Evolutionary conservation across 2,329 filamentous ascomycete species (phyloP).

Genomic region (Aureobasidium sp.): DNA sequence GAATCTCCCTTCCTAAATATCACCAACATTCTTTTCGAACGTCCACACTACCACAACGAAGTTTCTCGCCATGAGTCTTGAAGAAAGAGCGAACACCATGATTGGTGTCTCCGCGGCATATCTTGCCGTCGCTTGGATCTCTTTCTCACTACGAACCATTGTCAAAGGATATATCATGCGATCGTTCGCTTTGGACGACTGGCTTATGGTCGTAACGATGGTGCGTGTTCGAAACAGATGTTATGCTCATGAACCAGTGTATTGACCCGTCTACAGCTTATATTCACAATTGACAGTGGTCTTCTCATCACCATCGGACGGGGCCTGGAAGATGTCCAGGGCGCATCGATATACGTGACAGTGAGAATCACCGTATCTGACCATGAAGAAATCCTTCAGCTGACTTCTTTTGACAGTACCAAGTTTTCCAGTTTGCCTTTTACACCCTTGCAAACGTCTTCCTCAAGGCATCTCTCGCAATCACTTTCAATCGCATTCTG

Average conservation of each 20-base stretch:
- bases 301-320: not conserved
- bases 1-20: not conserved
- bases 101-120: not conserved
- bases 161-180: conserved; percentile 5
- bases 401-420: conserved; percentile 18
- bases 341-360: not conserved
- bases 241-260: not conserved
- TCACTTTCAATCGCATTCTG: conserved; percentile 40
- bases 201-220: conserved; percentile 6
- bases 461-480: conserved; percentile 39
- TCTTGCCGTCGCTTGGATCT: conserved; percentile 2
- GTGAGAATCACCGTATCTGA: not conserved
- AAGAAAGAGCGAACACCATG: conserved; percentile 1
- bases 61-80: not conserved
- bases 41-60: not conserved
- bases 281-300: not conserved
- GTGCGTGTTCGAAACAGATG: not conserved
- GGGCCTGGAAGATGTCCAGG: not conserved
- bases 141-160: not conserved
- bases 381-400: not conserved
- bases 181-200: conserved; percentile 1
- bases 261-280: not conserved
- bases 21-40: too few relatives aligned
- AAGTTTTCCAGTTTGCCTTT: conserved; percentile 30
- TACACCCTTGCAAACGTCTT: conserved; percentile 36